These are phyloP conservation scores for Ophiocordyceps sinensis DNA, from an alignment of 2,329 filamentous ascomycete species.

Conservation along the genomic window DNA sequence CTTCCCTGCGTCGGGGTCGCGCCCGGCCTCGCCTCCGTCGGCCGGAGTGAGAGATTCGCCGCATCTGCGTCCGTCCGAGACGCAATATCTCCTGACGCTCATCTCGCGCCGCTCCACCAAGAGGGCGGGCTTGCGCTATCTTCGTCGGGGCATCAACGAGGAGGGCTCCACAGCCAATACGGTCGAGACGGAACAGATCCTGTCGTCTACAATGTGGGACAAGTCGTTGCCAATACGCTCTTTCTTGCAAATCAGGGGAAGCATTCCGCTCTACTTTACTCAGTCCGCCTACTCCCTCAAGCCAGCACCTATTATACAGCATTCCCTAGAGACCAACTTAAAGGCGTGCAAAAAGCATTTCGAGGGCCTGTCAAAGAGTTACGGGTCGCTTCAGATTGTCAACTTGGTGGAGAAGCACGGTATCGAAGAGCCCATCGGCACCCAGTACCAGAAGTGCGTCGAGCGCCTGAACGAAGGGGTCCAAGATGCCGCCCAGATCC, in stretches of 20 bases:
- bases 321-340: slow-evolving; percentile 67
- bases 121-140: slow-evolving; percentile 75
- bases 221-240: slow-evolving; percentile 53
- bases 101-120: slow-evolving; percentile 82
- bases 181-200: slow-evolving; percentile 90
- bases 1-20: slow-evolving; percentile 17
- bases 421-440: slow-evolving; percentile 65
- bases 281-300: slow-evolving; percentile 91
- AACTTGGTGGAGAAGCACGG: slow-evolving; percentile 84
- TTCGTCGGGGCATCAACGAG: slow-evolving; percentile 82
- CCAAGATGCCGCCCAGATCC: slow-evolving; percentile 23
- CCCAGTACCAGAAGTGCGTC: slow-evolving; percentile 58
- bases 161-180: slow-evolving; percentile 77
- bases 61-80: slow-evolving; percentile 33
- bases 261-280: slow-evolving; percentile 89
- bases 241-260: slow-evolving; percentile 77
- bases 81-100: slow-evolving; percentile 64
- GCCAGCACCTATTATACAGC: slow-evolving; percentile 67
- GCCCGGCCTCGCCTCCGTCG: slow-evolving; percentile 9
- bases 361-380: slow-evolving; percentile 48
- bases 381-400: slow-evolving; percentile 64
- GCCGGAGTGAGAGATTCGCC: slow-evolving; percentile 15
- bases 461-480: slow-evolving; percentile 50
- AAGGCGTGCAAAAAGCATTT: slow-evolving; percentile 72
- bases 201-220: slow-evolving; percentile 58